Evolutionary conservation across 2,329 filamentous ascomycete genomes (phyloP).

Genomic region (Hysterium pulicare): DNA sequence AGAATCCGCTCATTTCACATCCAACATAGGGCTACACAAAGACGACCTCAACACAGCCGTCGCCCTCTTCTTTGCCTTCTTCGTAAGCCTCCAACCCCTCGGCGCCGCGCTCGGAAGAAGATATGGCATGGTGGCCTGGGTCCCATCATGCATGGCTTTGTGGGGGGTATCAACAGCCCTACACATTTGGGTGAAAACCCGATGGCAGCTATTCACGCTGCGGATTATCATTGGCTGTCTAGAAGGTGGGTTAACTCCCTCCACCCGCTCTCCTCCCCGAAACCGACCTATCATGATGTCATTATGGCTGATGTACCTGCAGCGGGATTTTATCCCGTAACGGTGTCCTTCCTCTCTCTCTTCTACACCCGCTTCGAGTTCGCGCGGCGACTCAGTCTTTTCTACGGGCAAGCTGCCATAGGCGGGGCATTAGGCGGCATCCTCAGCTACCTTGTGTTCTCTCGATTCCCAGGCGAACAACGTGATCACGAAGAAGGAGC

Average conservation of each 20-base stretch:
- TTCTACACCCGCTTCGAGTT: conserved; percentile 60
- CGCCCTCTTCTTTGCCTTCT: conserved; percentile 57
- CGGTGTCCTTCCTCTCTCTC: conserved; percentile 56
- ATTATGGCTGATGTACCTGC: conserved; percentile 13
- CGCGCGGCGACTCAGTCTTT: conserved; percentile 51
- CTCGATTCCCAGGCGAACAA: conserved; percentile 31
- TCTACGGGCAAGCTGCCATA: conserved; percentile 57
- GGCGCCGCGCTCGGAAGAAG: conserved; percentile 57
- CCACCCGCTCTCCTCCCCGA: background rate
- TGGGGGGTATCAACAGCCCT: conserved; percentile 51
- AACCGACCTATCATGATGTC: conserved; percentile 9
- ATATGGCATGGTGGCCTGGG: conserved; percentile 54
- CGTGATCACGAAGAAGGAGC: conserved; percentile 9
- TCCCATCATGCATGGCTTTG: conserved; percentile 56
- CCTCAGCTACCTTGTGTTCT: conserved; percentile 51
- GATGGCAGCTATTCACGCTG: conserved; percentile 48
- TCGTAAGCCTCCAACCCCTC: conserved; percentile 56
- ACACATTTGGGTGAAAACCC: conserved; percentile 45
- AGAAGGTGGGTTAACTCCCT: conserved; percentile 34
- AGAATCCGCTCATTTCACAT: conserved; percentile 58
- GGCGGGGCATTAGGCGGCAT: conserved; percentile 57
- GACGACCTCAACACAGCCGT: conserved; percentile 55
- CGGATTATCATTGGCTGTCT: conserved; percentile 46
- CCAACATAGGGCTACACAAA: conserved; percentile 51
- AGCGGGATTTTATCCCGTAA: conserved; percentile 59